A percentile compares a stretch with the other conserved stretches of the same genome.
Evolutionary conservation across 805 yeast genomes (phyloP).

Genomic region (Yarrowia osloensis): DNA sequence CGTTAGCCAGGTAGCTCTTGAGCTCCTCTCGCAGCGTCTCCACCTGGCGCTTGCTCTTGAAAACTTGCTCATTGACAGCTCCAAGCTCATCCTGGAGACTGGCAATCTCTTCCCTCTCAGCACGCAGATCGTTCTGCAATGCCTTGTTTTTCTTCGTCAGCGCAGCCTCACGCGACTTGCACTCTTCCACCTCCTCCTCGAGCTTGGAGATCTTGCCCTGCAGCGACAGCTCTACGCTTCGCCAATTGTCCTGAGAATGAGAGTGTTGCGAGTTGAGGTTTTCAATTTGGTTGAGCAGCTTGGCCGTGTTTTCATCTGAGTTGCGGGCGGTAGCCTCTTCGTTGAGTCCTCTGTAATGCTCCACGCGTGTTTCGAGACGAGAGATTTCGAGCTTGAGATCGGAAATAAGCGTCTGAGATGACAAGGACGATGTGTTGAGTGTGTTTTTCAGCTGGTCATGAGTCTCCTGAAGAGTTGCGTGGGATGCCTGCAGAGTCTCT

Average conservation of each 20-base stretch:
- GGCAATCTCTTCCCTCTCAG: constrained; percentile 33
- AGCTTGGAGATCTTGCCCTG: constrained; percentile 48
- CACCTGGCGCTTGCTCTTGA: constrained; percentile 11
- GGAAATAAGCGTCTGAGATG: constrained; percentile 27
- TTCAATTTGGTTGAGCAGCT: constrained; percentile 50
- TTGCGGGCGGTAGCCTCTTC: constrained; percentile 49
- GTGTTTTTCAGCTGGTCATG: constrained; percentile 31
- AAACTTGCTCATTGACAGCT: constrained; percentile 29
- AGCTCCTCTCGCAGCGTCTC: constrained; percentile 3
- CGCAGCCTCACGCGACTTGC: constrained; percentile 34
- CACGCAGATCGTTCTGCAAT: constrained; percentile 28
- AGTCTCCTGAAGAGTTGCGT: constrained; percentile 35
- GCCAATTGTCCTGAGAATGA: constrained; percentile 80
- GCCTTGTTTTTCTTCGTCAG: constrained; percentile 34
- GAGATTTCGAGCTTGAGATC: constrained; percentile 38
- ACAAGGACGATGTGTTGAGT: constrained; percentile 22
- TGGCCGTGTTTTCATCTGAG: constrained; percentile 42
- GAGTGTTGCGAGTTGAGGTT: constrained; percentile 69
- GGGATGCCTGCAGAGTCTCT: background rate
- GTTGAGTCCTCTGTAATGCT: constrained; percentile 60
- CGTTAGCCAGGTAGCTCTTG: background rate
- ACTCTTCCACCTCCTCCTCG: constrained; percentile 36
- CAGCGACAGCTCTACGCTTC: constrained; percentile 69
- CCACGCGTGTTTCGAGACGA: constrained; percentile 70
- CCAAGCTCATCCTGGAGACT: constrained; percentile 30